Evolutionary conservation across 1,139 yeast species (phyloP), one percentile per base, ranked within the genome.

Genomic region (Lizanozyma gosingica): DNA sequence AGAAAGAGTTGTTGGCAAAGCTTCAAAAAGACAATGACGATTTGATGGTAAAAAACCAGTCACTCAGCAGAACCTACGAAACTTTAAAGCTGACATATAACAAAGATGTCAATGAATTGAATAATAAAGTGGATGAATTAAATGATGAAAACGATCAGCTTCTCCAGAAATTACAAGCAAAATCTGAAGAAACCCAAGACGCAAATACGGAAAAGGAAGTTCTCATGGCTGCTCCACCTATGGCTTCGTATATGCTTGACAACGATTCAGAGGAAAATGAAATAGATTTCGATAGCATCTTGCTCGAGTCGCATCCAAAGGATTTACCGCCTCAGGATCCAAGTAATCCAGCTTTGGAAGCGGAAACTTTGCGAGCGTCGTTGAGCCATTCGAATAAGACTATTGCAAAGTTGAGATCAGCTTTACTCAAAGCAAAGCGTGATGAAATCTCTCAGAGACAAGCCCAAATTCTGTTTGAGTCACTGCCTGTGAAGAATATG

Each of bases 331-430:
- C 46, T 15, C 38, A 71, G 1, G 75, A 80, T 27, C 66, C 76
- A 1, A 65, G 71, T 38, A 69, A 75, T 46, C 63, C 73, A 2
- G 76, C 71, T 14, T 62, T 83, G 37, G 90, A 84, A 54, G 63
- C 76, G 4, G 90, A 85, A 52, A 80, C 90, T 0, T 63, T 83
- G 48, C 70, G 74, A 47, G 74, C 85, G 0, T 80, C 85, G 14
- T 65, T 86, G 49, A 69, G 69, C 18, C 85, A 76, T 56, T 83
- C 92, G 3, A 80, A 81, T 51, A 69, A 73, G 45, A 73, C 78
- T 0, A 77, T 80, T 41, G 62, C 75, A 11, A 76, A 73, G 49
- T 65, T 80, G 45, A 71, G 81, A 55, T 59, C 71, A 14, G 70
- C 69, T 3, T 57, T 77, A 14, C 53, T 73, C 46, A 77, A 73